Percentiles rank a stretch among this genome's conserved stretches.
Evolutionary conservation across 768 basidiomycete genomes (phyloP).

Genomic region (Leccinum disarticulatum): DNA sequence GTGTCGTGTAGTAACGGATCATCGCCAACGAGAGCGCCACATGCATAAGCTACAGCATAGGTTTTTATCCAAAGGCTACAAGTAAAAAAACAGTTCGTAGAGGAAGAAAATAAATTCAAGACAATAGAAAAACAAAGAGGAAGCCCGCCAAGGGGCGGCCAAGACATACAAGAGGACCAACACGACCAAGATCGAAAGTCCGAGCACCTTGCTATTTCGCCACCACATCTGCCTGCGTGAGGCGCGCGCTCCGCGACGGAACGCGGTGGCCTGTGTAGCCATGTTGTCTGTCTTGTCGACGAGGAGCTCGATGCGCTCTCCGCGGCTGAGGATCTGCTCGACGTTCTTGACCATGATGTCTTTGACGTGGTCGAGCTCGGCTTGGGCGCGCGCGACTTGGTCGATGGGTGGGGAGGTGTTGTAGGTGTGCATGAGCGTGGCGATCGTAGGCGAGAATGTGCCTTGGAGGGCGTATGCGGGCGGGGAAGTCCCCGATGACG

Average conservation of each 20-base stretch:
- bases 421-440: conserved; percentile 81
- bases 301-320: conserved; percentile 92
- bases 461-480: conserved; percentile 71
- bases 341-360: conserved; percentile 99
- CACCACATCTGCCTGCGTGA: conserved; percentile 88
- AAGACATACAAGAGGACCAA: conserved; percentile 79
- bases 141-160: conserved; percentile 47
- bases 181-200: conserved; percentile 67
- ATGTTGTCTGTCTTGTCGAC: conserved; percentile 97
- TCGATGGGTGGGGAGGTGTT: conserved; percentile 87
- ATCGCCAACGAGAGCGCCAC: neutral
- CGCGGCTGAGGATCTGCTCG: conserved; percentile 90
- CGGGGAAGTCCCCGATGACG: conserved; percentile 16
- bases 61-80: conserved; percentile 11
- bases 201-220: conserved; percentile 72
- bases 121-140: neutral
- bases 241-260: conserved; percentile 84
- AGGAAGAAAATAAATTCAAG: neutral
- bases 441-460: conserved; percentile 66
- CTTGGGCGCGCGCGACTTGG: conserved; percentile 86
- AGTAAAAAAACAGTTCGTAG: neutral
- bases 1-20: too few relatives aligned
- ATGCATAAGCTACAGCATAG: conserved; percentile 10
- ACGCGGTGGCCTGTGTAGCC: conserved; percentile 92
- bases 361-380: conserved; percentile 87